Evolutionary conservation across 2,329 filamentous ascomycete species (phyloP), one percentile per base, ranked within the genome.

Genomic region (Hypoxylon sp.): DNA sequence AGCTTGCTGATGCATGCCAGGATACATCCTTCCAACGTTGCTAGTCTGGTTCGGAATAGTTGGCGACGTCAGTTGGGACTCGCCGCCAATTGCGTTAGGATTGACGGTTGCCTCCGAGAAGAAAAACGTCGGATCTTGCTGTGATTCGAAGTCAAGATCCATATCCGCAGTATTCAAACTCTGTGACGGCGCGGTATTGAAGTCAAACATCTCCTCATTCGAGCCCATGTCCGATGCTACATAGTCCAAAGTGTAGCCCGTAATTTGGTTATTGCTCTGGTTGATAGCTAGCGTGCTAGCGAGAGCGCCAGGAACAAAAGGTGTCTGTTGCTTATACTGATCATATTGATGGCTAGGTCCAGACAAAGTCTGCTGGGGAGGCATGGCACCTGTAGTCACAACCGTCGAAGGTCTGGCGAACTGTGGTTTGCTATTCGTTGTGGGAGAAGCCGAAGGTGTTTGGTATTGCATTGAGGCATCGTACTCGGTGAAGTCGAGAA

Each of bases 341-440:
- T 94, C 93, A 84, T 98, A 98, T 81, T 97, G 93, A 82, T 98
- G 94, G 80, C 93, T 97, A 7, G 96, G 95, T 36, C 90, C 93
- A 51, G 89, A 90, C 76, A 94, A 88, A 19, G 86, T 86, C 68
- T 90, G 87, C 25, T 75, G 80, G 6, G 86, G 80, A 17, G 87
- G 79, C 63, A 90, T 79, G 36, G 83, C 80, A 3, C 84, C 81
- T n/a, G 87, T 85, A 4, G 88, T 82, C 46, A 86, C 85, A 68
- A 84, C 81, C 4, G 86, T 81, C 6, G 85, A 77, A 6, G 87
- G 83, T 72, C 83, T 84, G 48, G 83, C 74, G 72, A 88, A 88
- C 32, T 84, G 80, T 34, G 82, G 79, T 80, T 87, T 91, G 56
- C 83, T 91, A 55, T 83, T 82, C n/a, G 81, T 79, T 14, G 80